Base-by-base conservation (phyloP, 2,329 filamentous ascomycete genomes). In the Tolypocladium paradoxum region DNA sequence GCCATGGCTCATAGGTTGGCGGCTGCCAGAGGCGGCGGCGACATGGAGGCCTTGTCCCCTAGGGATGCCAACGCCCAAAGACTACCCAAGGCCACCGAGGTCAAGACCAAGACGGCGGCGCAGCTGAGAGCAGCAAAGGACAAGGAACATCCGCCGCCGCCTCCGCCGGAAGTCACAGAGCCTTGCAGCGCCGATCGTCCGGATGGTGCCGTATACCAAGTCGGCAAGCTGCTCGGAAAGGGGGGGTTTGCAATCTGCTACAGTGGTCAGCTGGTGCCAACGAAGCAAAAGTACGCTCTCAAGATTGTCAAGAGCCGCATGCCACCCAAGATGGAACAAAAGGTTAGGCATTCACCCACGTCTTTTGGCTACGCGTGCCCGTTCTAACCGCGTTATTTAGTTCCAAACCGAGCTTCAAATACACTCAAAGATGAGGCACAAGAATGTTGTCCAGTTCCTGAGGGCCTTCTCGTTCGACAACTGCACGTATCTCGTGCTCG, bases 361-460 rank as follows among this genome's bases (percentile, higher is more conserved):
- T 12, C 16, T 6, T 16, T 47, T 7, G 11, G 16, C 29, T 45
- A 7, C 29, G 8, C 29, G 33, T 14, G 29, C 18, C 11, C 14
- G 20, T 16, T 14, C 34, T 50, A n/a, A 50, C 49, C 0, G 4
- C 20, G 0, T 9, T 1, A 43, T 48, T 20, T 48, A 84, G 81
- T 85, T 86, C 62, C 82, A 85, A 82, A 82, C 82, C 24, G 93
- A 99, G 70, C 81, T 99, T 7, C 92, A 97, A 70, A 96, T 99
- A 56, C 93, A 99, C 72, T 96, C 93, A 45, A 99, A 97, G 68
- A 92, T 99, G 83, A 84, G 85, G 54, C 93, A 99, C 65, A 87
- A 88, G 51, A 96, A 96, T 68, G 92, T 99, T 59, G 93, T 99
- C 57, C 87, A 92, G 62, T 99, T 99, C 69, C 83, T 95, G 63